A percentile compares a stretch with the other conserved stretches of the same genome.
These are phyloP conservation scores for Umbilicus rupestris DNA, from an alignment of 164 flowering plant species.

Conservation along the genomic window DNA sequence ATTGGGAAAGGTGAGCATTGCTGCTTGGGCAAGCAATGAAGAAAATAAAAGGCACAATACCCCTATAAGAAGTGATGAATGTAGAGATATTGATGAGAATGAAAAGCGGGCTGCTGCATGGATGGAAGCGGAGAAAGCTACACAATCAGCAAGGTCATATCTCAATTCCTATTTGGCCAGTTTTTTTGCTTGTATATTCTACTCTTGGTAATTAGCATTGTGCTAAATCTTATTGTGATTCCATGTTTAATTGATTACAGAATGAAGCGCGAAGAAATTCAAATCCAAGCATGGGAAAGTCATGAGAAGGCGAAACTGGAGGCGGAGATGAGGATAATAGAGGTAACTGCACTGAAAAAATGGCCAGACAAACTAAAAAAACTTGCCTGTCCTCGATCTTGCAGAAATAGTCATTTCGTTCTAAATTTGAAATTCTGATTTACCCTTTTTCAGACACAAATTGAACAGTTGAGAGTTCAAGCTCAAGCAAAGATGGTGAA, in stretches of 20 bases:
- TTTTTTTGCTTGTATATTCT: too few relatives aligned
- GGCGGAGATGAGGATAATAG: slow-evolving; percentile 67
- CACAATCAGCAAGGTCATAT: slow-evolving; percentile 71
- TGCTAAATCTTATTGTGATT: not conserved
- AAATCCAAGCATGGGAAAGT: slow-evolving; percentile 90
- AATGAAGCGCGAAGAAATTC: slow-evolving; percentile 69
- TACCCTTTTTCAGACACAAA: slow-evolving; percentile 40
- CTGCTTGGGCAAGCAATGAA: slow-evolving; percentile 91
- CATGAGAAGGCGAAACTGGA: slow-evolving; percentile 65
- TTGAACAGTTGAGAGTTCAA: slow-evolving; percentile 56
- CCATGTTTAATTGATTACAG: slow-evolving; percentile 23
- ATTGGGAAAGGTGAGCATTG: slow-evolving; percentile 86
- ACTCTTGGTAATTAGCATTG: not conserved
- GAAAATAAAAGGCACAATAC: slow-evolving; percentile 38
- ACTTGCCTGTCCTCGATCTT: not conserved
- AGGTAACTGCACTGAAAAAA: slow-evolving; percentile 63
- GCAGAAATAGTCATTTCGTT: not conserved
- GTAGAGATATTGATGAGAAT: slow-evolving; percentile 36
- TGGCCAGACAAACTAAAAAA: too few relatives aligned
- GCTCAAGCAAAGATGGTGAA: slow-evolving; percentile 73
- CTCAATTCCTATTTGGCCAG: not conserved
- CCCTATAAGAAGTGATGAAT: too few relatives aligned
- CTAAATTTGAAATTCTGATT: not conserved
- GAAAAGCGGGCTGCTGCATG: slow-evolving; percentile 74
- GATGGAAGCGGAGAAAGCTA: slow-evolving; percentile 88